These are phyloP conservation scores for Lanmaoa rubissima DNA, from an alignment of 768 basidiomycete genomes.

Conservation along the genomic window DNA sequence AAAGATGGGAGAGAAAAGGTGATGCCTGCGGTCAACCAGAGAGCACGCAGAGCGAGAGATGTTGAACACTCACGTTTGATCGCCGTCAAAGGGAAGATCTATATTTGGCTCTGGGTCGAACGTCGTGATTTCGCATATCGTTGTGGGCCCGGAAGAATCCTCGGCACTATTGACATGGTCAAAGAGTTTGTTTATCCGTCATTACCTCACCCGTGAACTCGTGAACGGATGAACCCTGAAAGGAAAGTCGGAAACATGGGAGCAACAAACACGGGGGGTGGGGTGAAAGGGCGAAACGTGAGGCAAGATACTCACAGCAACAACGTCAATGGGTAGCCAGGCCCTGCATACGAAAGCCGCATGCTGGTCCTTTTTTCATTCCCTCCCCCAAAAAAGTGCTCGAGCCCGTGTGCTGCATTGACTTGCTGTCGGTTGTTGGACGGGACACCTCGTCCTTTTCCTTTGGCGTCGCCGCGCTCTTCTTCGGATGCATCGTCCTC, in stretches of 20 bases:
- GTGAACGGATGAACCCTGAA: not conserved
- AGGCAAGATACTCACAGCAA: slow-evolving; percentile 59
- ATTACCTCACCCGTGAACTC: slow-evolving; percentile 2
- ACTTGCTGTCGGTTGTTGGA: slow-evolving; percentile 20
- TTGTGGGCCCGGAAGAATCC: slow-evolving; percentile 77
- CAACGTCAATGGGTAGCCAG: slow-evolving; percentile 75
- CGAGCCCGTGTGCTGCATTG: slow-evolving; percentile 37
- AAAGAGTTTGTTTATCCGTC: not conserved
- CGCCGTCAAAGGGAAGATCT: slow-evolving; percentile 74
- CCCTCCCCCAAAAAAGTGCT: slow-evolving; percentile 52
- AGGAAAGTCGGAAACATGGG: not conserved
- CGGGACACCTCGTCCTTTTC: slow-evolving; percentile 18
- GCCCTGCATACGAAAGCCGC: slow-evolving; percentile 79
- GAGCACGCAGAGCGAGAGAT: not conserved
- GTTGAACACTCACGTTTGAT: slow-evolving; percentile 47
- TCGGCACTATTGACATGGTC: slow-evolving; percentile 51
- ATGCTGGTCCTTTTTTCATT: slow-evolving; percentile 74
- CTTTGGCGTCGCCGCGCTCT: slow-evolving; percentile 34
- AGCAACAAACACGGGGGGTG: not conserved
- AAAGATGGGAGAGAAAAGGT: not conserved
- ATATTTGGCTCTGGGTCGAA: slow-evolving; percentile 80
- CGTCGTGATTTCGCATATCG: slow-evolving; percentile 83
- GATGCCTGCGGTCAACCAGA: slow-evolving; percentile 7
- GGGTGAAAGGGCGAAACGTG: not conserved
- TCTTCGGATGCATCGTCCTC: slow-evolving; percentile 48